phyloP scores from a whole-genome alignment of 768 basidiomycete species.

The Steccherinum ochraceum region DNA sequence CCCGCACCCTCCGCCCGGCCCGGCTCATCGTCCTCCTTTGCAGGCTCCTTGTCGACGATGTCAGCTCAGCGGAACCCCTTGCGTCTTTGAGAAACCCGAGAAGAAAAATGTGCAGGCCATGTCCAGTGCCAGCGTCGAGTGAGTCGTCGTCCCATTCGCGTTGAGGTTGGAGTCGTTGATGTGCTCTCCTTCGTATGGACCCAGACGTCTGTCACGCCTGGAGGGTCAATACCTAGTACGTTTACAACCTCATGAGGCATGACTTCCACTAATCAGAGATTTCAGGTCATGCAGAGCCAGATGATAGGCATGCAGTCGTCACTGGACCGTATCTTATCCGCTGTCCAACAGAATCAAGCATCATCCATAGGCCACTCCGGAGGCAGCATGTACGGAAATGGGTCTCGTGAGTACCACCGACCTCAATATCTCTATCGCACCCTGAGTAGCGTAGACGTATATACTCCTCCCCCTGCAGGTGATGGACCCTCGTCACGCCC shows the following conservation, averaged over 20 bases:
- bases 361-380: constrained; percentile 11
- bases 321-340: constrained; percentile 73
- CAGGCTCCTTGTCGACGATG: constrained; percentile 89
- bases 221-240: constrained; percentile 81
- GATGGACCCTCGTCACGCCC: constrained; percentile 24
- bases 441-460: constrained; percentile 19
- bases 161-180: constrained; percentile 14
- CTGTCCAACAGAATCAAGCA: constrained; percentile 44
- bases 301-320: constrained; percentile 94
- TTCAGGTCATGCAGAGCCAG: constrained; percentile 84
- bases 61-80: constrained; percentile 72
- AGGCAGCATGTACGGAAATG: constrained; percentile 4
- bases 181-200: constrained; percentile 6
- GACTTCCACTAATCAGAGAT: constrained; percentile 1
- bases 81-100: constrained; percentile 88
- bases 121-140: constrained; percentile 71
- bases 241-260: constrained; percentile 1
- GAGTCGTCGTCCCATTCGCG: constrained; percentile 22
- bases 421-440: neutral
- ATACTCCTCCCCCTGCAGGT: constrained; percentile 23
- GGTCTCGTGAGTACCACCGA: neutral
- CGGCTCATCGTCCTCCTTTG: constrained; percentile 37
- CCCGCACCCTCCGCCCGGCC: constrained; percentile 70
- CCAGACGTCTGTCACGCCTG: constrained; percentile 73
- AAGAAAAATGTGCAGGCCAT: constrained; percentile 65